A percentile compares a stretch with the other conserved stretches of the same genome.
phyloP scores from a whole-genome alignment of 768 basidiomycete species.

The Leccinum obscurum region DNA sequence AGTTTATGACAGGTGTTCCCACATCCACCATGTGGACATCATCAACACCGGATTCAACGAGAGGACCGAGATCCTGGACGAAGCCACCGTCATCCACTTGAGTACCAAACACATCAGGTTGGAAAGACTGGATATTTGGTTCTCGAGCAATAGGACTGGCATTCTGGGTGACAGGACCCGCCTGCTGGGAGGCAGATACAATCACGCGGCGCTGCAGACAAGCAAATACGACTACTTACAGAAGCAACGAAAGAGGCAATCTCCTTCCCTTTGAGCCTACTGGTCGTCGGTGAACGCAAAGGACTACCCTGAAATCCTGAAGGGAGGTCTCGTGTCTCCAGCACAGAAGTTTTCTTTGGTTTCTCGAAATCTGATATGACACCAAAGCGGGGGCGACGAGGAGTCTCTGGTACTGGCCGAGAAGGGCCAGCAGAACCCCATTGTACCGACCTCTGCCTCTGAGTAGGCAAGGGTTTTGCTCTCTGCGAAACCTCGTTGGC shows the following conservation, averaged over 20 bases:
- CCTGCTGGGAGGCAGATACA: slow-evolving; percentile 3
- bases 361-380: slow-evolving; percentile 27
- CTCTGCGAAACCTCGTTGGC: slow-evolving; percentile 45
- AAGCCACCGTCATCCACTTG: slow-evolving; percentile 13
- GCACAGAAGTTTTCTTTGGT: slow-evolving; percentile 14
- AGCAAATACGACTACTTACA: slow-evolving; percentile 11
- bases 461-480: slow-evolving; percentile 40
- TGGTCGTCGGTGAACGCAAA: slow-evolving; percentile 20
- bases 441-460: slow-evolving; percentile 39
- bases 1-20: slow-evolving; percentile 8
- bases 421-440: slow-evolving; percentile 29
- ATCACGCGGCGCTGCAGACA: background rate
- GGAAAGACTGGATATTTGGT: slow-evolving; percentile 9
- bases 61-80: slow-evolving; percentile 16
- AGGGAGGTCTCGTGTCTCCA: slow-evolving; percentile 24
- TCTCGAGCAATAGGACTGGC: slow-evolving; percentile 24
- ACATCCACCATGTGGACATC: slow-evolving; percentile 40
- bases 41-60: slow-evolving; percentile 23
- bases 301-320: slow-evolving; percentile 27
- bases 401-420: slow-evolving; percentile 36
- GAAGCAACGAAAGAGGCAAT: slow-evolving; percentile 1
- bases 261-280: slow-evolving; percentile 22
- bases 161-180: slow-evolving; percentile 21
- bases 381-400: slow-evolving; percentile 38
- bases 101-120: slow-evolving; percentile 24